These are phyloP conservation scores for Ceratorhiza oryzae-sativae DNA, from an alignment of 1,284 basidiomycete species.

Conservation along the genomic window DNA sequence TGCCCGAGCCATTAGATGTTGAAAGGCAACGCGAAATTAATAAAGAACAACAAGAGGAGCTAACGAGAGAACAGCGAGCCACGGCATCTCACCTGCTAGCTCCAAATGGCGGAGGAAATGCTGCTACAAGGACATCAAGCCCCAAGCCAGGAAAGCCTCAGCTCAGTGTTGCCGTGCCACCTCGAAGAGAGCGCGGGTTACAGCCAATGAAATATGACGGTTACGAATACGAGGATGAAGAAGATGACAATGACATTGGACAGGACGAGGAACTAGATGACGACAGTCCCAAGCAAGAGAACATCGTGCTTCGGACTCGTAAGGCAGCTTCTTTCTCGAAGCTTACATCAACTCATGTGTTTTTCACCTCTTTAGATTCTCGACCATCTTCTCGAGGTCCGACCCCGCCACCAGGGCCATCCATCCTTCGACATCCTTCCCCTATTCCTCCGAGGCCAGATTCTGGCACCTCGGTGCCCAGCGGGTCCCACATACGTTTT, in stretches of 20 bases:
- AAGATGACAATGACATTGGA: slow-evolving; percentile 1
- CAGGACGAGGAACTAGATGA: not conserved
- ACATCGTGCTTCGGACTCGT: not conserved
- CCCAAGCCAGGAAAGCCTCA: slow-evolving; percentile 12
- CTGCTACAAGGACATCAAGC: not conserved
- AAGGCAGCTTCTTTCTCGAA: not conserved
- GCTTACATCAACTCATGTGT: not conserved
- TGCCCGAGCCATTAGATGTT: slow-evolving; percentile 8
- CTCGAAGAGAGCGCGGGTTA: slow-evolving; percentile 15
- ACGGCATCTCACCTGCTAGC: not conserved
- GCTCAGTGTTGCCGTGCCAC: slow-evolving; percentile 26
- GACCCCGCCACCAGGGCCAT: slow-evolving; percentile 27
- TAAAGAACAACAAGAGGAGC: not conserved
- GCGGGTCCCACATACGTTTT: slow-evolving; percentile 26
- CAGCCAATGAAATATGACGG: slow-evolving; percentile 4
- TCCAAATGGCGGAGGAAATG: not conserved
- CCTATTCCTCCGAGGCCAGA: slow-evolving; percentile 24
- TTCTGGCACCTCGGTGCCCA: not conserved
- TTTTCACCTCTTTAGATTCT: slow-evolving; percentile 20
- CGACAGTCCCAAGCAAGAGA: not conserved
- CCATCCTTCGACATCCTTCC: slow-evolving; percentile 33
- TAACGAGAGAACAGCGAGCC: not conserved
- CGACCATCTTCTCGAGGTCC: slow-evolving; percentile 25
- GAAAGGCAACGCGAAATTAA: slow-evolving; percentile 6
- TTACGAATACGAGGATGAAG: not conserved